Evolutionary conservation across 2,329 filamentous ascomycete genomes (phyloP), one percentile per base, ranked within the genome.

Genomic region (Pseudogymnoascus pannorum): DNA sequence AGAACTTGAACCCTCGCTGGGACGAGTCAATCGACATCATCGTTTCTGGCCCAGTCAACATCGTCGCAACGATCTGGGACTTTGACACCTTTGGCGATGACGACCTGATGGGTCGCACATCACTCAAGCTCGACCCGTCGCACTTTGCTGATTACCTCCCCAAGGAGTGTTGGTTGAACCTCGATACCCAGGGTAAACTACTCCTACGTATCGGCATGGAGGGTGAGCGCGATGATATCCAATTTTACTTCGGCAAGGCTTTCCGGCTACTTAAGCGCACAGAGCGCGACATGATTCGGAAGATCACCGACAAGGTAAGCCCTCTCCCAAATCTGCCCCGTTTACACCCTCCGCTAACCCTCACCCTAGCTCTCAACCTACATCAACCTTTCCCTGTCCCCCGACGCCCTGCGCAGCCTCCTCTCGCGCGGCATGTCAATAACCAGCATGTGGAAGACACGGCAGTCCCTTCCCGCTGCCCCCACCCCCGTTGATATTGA

Each of bases 51-150:
- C 86, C 94, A 9, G 82, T 99, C 62, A 97, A 97, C 69, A 86
- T 99, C 67, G 95, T 97, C 70, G 92, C 93, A 31, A 99, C 94
- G 0, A 89, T 97, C 42, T 99, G 94, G 94, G 94, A 99, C 75
- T 96, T 94, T 81, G 94, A 99, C 76, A 92, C 91, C 12, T 87
- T 99, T 68, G 94, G 94, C 60, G 94, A 97, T 71, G 94, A 99
- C 72, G 94, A 99, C 71, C 97, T 96, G 72, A 91, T 97, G 35
- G 94, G 94, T 24, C 86, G 94, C 64, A 97, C 94, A n/a, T 96
- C 92, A 18, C 81, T 99, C 66, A 99, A 99, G 75, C 80, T 99
- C n/a, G 94, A 99, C 69, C 94, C 94, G n/a, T 83, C 91, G 38
- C 92, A 97, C 76, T 99, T 99, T 75, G 88, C 91, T 68, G 94